Base-by-base conservation (phyloP, 495 filamentous ascomycete genomes). In the Emericellopsis terricola region DNA sequence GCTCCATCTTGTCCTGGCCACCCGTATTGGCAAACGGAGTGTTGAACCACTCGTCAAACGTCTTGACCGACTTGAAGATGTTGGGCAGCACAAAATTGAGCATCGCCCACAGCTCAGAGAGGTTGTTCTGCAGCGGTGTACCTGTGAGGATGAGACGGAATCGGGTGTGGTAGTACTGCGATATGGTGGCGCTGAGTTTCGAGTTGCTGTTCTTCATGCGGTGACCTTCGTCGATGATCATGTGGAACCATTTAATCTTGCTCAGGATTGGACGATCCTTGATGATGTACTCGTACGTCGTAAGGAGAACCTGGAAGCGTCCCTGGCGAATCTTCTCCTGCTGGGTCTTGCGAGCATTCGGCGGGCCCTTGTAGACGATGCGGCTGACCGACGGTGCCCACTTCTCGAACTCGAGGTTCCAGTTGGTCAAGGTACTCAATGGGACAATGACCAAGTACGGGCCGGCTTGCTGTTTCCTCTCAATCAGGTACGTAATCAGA, bases 11-110 rank as follows among this genome's bases (percentile, higher is more conserved):
- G 49, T 97, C 89, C 52, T 94, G 85, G 31, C 80, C 77, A 56
- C 89, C 89, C 8, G 91, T 96, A 55, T 97, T 97, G 32, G 91
- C 91, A 52, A 97, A 97, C 0, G 89, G 89, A 2, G 89, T 96
- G 55, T 94, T 96, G 67, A 97, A 97, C 89, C 89, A 97, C 53
- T 97, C 89, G 53, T 97, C 89, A 46, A 97, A 97, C 7, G 85
- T 93, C 56, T 94, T 96, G 30, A 91, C 87, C 0, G 91, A 96
- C 50, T 97, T 97, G 75, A 97, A 97, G 43, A 97, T 97, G 40
- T 81, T 96, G 7, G 89, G 89, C 15, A 97, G 67, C 15, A 94
- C 91, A 53, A 97, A 97, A 55, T 97, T 97, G 43, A 97, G 77
- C 53, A 96, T 71, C 26, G 91, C 78, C 89, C 89, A 97, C 43